Percentiles rank a stretch among this genome's conserved stretches.
Conservation (phyloP, 352 stramenopile genomes). For the Pythium rishiriense region DNA sequence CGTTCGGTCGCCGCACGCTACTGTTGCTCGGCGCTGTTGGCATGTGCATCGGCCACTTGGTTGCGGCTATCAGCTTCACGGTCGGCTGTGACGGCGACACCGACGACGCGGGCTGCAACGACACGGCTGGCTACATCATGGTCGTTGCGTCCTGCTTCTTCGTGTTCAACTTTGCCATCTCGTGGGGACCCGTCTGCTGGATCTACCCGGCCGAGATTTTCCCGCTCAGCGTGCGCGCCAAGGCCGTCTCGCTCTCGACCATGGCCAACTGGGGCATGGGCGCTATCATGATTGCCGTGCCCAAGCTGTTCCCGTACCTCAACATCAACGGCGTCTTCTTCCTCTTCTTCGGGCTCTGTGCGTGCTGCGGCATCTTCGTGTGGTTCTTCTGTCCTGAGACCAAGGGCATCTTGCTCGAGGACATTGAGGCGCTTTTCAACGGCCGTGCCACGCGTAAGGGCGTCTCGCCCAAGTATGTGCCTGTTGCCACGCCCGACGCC, state of each 20-base stretch:
- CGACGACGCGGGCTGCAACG: constrained; percentile 23
- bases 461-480: constrained; percentile 21
- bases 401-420: constrained; percentile 27
- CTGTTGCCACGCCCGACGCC: background rate
- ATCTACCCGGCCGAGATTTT: constrained; percentile 36
- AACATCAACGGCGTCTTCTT: constrained; percentile 20
- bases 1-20: constrained; percentile 26
- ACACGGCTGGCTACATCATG: constrained; percentile 26
- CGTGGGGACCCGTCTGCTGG: constrained; percentile 16
- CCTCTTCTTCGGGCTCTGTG: constrained; percentile 38
- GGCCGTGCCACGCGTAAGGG: constrained; percentile 16
- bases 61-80: constrained; percentile 29
- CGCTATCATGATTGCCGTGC: constrained; percentile 34
- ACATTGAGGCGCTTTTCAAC: constrained; percentile 33
- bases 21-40: constrained; percentile 28
- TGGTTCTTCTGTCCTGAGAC: constrained; percentile 39
- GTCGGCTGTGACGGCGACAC: constrained; percentile 26
- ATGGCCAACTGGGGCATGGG: constrained; percentile 33
- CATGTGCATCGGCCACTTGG: constrained; percentile 33
- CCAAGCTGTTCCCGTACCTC: constrained; percentile 18
- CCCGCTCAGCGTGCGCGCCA: constrained; percentile 41
- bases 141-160: constrained; percentile 22
- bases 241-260: constrained; percentile 35
- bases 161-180: constrained; percentile 18
- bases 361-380: constrained; percentile 30